A percentile compares a stretch with the other conserved stretches of the same genome.
Evolutionary conservation across 169 alveolate genomes (phyloP).

Genomic region (Plasmodium ovale): DNA sequence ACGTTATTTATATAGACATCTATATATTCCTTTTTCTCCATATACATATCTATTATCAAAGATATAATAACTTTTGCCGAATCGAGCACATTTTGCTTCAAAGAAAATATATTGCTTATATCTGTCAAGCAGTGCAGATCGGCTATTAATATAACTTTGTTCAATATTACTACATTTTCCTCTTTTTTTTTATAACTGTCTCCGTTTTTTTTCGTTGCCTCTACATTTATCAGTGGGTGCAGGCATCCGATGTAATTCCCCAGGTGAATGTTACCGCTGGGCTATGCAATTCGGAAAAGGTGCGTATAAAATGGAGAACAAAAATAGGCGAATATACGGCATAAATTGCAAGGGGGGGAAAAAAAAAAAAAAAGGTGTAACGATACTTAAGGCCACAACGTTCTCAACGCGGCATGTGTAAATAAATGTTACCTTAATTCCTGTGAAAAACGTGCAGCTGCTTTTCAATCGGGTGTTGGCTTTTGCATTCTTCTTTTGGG

Average conservation of each 20-base stretch:
- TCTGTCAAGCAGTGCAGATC: conserved; percentile 60
- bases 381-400: too few relatives aligned
- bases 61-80: conserved; percentile 45
- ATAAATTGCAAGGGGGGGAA: background rate
- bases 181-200: background rate
- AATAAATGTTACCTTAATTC: conserved; percentile 39
- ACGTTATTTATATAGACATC: conserved; percentile 35
- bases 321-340: background rate
- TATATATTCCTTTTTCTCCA: conserved; percentile 45
- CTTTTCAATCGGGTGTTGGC: background rate
- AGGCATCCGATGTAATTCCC: conserved; percentile 73
- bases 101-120: conserved; percentile 21
- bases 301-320: background rate
- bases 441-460: conserved; percentile 49
- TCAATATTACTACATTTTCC: conserved; percentile 1
- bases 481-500: background rate
- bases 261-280: conserved; percentile 62
- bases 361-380: background rate
- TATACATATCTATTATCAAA: conserved; percentile 60
- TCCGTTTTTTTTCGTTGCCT: conserved; percentile 6
- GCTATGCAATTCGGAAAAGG: conserved; percentile 7
- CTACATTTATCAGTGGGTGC: conserved; percentile 51
- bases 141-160: conserved; percentile 59
- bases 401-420: background rate
- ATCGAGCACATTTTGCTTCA: conserved; percentile 32